These are phyloP conservation scores for Tolypocladium ovalisporum DNA, from an alignment of 2,329 filamentous ascomycete species.

Conservation along the genomic window DNA sequence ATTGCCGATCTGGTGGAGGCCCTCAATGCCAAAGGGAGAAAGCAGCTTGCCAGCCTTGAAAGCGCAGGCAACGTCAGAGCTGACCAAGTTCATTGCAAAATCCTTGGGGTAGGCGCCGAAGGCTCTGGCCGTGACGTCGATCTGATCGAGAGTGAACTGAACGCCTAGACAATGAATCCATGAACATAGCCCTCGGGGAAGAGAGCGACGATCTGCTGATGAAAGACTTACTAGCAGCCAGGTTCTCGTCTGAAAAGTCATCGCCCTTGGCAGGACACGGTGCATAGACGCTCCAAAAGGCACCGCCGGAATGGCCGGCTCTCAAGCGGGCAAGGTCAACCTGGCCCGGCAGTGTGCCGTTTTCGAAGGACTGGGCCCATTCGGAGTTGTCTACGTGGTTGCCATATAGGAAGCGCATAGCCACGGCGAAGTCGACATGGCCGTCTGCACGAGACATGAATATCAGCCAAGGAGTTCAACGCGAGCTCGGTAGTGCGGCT, in stretches of 20 bases:
- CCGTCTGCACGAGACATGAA: conserved; percentile 51
- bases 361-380: conserved; percentile 65
- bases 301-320: conserved; percentile 63
- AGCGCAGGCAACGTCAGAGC: conserved; percentile 47
- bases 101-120: conserved; percentile 51
- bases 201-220: background rate
- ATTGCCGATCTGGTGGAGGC: conserved; percentile 90
- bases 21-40: conserved; percentile 73
- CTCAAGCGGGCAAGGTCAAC: conserved; percentile 71
- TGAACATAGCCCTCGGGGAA: background rate
- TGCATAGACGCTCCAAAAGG: conserved; percentile 88
- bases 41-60: conserved; percentile 56
- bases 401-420: conserved; percentile 53
- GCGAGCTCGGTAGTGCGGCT: background rate
- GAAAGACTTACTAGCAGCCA: conserved; percentile 46
- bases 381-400: conserved; percentile 69
- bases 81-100: conserved; percentile 56
- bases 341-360: conserved; percentile 57
- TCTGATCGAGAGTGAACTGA: conserved; percentile 58
- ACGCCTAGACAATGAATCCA: conserved; percentile 32
- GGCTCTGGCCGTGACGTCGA: conserved; percentile 61
- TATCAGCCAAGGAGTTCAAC: background rate
- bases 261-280: conserved; percentile 62
- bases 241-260: conserved; percentile 65
- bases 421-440: conserved; percentile 76